Conservation (phyloP, 164 flowering plant species). For the Umbilicus rupestris region DNA sequence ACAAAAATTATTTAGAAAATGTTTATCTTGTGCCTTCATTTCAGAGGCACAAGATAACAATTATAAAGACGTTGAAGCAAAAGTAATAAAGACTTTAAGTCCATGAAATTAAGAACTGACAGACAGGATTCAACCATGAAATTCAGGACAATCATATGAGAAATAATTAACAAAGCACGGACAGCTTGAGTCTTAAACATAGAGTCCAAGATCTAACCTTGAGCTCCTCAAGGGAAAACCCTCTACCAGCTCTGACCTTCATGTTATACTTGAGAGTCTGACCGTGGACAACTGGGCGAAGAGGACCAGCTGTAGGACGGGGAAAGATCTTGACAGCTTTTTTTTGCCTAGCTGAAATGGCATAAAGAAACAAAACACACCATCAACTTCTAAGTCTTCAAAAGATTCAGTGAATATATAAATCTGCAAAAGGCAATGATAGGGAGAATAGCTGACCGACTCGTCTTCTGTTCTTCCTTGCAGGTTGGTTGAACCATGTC, state of each 20-base stretch:
- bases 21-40: no score
- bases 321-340: conserved; percentile 60
- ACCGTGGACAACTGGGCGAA: conserved; percentile 51
- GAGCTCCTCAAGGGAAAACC: conserved; percentile 3
- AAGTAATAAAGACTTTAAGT: no score
- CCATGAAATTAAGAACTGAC: no score
- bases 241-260: conserved; percentile 4
- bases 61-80: no score
- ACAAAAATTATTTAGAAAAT: no score
- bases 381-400: neutral
- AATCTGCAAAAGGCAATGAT: neutral
- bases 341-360: conserved; percentile 45
- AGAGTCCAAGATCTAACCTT: conserved; percentile 1
- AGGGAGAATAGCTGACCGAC: conserved; percentile 23
- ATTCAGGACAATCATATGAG: no score
- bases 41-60: no score
- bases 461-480: conserved; percentile 60
- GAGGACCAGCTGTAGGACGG: conserved; percentile 46
- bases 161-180: neutral
- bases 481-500: conserved; percentile 84
- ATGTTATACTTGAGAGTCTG: conserved; percentile 54
- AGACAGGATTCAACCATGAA: no score
- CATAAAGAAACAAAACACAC: neutral
- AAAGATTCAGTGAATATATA: no score
- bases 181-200: neutral